phyloP scores from a whole-genome alignment of 805 yeast genomes.

The Candida nemodendra region DNA sequence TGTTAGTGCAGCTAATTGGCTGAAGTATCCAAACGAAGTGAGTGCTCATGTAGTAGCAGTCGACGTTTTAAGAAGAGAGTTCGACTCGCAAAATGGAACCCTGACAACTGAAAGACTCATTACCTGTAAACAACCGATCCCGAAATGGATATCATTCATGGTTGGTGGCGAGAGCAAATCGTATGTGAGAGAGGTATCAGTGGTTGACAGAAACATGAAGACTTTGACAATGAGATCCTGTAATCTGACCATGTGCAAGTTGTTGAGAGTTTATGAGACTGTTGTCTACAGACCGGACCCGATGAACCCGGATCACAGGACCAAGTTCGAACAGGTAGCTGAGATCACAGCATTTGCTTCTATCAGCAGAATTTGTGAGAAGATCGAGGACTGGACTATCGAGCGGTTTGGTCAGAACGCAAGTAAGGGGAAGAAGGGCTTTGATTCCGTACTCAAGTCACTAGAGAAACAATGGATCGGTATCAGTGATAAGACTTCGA shows the following conservation, averaged over 20 bases:
- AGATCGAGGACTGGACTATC: conserved; percentile 89
- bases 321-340: conserved; percentile 78
- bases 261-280: conserved; percentile 80
- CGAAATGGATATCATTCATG: conserved; percentile 70
- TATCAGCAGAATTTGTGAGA: conserved; percentile 66
- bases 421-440: conserved; percentile 73
- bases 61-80: conserved; percentile 76
- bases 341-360: conserved; percentile 84
- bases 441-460: conserved; percentile 70
- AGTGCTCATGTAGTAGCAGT: conserved; percentile 93
- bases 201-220: conserved; percentile 64
- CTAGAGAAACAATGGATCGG: conserved; percentile 40
- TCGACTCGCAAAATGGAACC: conserved; percentile 50
- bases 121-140: conserved; percentile 84
- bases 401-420: conserved; percentile 90
- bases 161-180: conserved; percentile 74
- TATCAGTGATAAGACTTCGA: conserved; percentile 21
- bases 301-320: conserved; percentile 44
- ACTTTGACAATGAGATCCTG: conserved; percentile 79
- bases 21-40: conserved; percentile 91
- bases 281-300: conserved; percentile 79
- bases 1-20: conserved; percentile 96
- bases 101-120: conserved; percentile 83
- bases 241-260: conserved; percentile 75
- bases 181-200: conserved; percentile 85